Evolutionary conservation across 139 green algal genomes (phyloP), one percentile per base, ranked within the genome.

Genomic region (Ettlia oleoabundans): DNA sequence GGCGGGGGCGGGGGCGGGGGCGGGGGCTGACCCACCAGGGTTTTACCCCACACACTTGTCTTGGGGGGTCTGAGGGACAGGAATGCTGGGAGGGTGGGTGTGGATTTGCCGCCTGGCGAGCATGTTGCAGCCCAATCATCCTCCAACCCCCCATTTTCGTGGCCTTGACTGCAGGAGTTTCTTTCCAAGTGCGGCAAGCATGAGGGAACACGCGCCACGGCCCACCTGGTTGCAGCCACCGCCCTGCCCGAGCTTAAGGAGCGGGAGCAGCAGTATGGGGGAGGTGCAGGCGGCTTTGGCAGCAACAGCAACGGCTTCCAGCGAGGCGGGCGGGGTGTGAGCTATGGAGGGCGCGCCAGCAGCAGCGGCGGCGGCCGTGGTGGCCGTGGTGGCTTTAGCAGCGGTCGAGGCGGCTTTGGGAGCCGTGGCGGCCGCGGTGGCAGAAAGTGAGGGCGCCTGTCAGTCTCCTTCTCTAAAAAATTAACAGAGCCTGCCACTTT

Each of bases 161-260:
- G 0, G 52, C 91, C 53, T n/a, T n/a, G n/a, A n/a, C n/a, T n/a
- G n/a, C n/a, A n/a, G n/a, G 69, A 84, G 22, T 93, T 96, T 78
- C 71, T 96, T 32, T 66, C 75, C 43, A 89, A 89, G 72, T 93
- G 89, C 68, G 81, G 65, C 28, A 55, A 76, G 33, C 30, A 51
- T 41, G 52, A 74, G 33, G 42, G 21, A 19, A 70, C 26, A 0
- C 24, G 37, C 40, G n/a, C 42, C n/a, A 33, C n/a, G 2, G 37
- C 43, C 18, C 32, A 81, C 41, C 47, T 84, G 22, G 63, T 74
- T 28, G 52, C 75, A 4, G 86, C 92, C 8, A 75, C 86, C 0
- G 63, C 67, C 3, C 84, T 96, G 52, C 93, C 92, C 8, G 89
- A 92, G 82, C 76, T 96, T 22, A 93, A 94, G 81, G 77, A 75